Conservation (phyloP, 2,329 filamentous ascomycete genomes). For the Lasiodiplodia sp. region DNA sequence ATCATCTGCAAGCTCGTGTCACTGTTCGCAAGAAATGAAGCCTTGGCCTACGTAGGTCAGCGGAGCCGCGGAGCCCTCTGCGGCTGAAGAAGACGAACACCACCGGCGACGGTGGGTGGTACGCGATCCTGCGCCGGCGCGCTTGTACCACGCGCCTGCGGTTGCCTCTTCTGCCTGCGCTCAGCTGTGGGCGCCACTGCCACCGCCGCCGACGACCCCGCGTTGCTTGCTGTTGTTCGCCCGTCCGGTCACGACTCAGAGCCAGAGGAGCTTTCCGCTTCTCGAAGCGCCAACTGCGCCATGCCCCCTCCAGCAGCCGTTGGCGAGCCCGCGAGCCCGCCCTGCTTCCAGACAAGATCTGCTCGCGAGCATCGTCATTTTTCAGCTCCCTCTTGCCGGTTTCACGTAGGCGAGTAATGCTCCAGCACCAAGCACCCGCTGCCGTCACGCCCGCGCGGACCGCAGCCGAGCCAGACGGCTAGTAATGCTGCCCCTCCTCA, state of each 20-base stretch:
- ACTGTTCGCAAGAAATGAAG: constrained; percentile 14
- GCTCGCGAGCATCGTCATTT: constrained; percentile 23
- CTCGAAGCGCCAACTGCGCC: constrained; percentile 4
- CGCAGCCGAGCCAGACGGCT: constrained; percentile 19
- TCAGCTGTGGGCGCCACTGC: constrained; percentile 4
- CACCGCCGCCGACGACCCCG: no score
- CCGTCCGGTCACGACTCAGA: constrained; percentile 20
- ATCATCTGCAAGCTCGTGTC: constrained; percentile 29
- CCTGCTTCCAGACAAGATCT: constrained; percentile 23
- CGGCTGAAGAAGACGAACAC: constrained; percentile 22
- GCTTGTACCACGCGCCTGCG: background rate
- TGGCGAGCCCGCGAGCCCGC: constrained; percentile 3
- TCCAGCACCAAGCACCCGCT: constrained; percentile 3
- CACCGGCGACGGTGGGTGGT: constrained; percentile 2
- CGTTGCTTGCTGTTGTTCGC: background rate
- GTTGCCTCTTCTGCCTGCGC: background rate
- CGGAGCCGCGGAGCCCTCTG: constrained; percentile 6
- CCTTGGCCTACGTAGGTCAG: constrained; percentile 28
- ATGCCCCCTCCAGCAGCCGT: constrained; percentile 22
- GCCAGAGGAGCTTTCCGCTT: constrained; percentile 9
- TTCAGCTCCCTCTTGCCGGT: constrained; percentile 19
- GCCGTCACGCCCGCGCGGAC: constrained; percentile 14
- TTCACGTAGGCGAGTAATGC: constrained; percentile 23
- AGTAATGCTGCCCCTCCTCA: background rate
- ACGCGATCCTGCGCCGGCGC: constrained; percentile 21